A percentile compares a stretch with the other conserved stretches of the same genome.
Conservation (phyloP, 495 filamentous ascomycete species). For the Neurospora sp. region DNA sequence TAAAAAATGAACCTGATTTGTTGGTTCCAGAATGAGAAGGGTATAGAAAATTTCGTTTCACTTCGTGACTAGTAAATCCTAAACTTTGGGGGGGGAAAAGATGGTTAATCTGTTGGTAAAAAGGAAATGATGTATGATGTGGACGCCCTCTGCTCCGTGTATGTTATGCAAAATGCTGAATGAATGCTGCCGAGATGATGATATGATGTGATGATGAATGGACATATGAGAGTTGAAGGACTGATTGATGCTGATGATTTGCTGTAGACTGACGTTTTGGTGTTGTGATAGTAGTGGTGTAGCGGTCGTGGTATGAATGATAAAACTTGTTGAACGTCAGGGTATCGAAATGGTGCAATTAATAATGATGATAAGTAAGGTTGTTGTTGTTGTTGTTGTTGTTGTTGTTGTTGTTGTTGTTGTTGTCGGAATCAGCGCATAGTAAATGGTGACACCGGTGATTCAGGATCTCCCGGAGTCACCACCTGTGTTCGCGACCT, state of each 20-base stretch:
- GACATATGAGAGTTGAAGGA: not conserved
- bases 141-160: not conserved
- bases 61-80: not conserved
- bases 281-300: too few relatives aligned
- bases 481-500: not conserved
- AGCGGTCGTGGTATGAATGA: not conserved
- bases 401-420: too few relatives aligned
- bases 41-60: not conserved
- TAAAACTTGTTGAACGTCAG: not conserved
- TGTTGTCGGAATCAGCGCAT: not conserved
- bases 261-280: too few relatives aligned
- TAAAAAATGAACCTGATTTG: too few relatives aligned
- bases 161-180: not conserved
- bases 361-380: not conserved
- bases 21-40: not conserved
- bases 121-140: not conserved
- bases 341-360: not conserved
- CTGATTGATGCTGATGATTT: not conserved
- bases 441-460: not conserved
- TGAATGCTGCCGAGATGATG: not conserved
- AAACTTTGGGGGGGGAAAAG: not conserved
- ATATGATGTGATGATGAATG: not conserved
- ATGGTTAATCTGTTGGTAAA: not conserved
- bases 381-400: not conserved
- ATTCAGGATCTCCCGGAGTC: not conserved